phyloP scores from a whole-genome alignment of 345 rosid genomes.

The Streptanthus diversifolius region DNA sequence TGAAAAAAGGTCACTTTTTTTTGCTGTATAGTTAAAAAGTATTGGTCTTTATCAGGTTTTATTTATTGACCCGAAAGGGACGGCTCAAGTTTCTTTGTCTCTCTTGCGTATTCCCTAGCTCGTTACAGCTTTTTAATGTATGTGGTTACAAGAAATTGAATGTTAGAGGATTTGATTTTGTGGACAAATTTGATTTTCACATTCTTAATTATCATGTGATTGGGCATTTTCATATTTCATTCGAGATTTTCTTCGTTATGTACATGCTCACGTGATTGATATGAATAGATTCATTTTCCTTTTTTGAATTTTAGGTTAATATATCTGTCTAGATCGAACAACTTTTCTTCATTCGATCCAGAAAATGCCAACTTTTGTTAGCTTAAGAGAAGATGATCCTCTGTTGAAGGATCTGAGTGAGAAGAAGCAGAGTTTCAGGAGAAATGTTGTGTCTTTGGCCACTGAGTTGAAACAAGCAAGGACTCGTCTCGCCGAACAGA shows the following conservation, averaged over 20 bases:
- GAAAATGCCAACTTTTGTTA: slow-evolving; percentile 40
- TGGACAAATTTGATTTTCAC: slow-evolving; percentile 12
- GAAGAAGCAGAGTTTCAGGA: slow-evolving; percentile 81
- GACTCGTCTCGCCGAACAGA: slow-evolving; percentile 61
- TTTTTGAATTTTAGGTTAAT: slow-evolving; percentile 1
- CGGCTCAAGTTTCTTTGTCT: slow-evolving; percentile 11
- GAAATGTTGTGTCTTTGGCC: slow-evolving; percentile 81
- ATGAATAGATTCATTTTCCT: slow-evolving; percentile 1
- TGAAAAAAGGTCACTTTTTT: background rate
- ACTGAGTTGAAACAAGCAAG: slow-evolving; percentile 80
- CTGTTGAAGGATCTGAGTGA: slow-evolving; percentile 80
- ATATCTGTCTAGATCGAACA: background rate
- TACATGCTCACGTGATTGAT: slow-evolving; percentile 27
- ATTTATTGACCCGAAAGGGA: background rate
- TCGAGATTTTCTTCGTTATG: background rate
- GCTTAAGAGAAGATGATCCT: slow-evolving; percentile 61
- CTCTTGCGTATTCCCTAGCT: background rate
- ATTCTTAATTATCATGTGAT: slow-evolving; percentile 1
- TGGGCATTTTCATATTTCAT: background rate
- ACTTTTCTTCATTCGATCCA: background rate
- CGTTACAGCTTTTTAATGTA: background rate
- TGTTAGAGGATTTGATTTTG: background rate
- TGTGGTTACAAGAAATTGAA: background rate
- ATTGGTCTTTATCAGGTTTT: slow-evolving; percentile 1
- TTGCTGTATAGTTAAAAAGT: background rate